phyloP scores from a whole-genome alignment of 2,329 filamentous ascomycete genomes.

The Achaetomium macrosporum region DNA sequence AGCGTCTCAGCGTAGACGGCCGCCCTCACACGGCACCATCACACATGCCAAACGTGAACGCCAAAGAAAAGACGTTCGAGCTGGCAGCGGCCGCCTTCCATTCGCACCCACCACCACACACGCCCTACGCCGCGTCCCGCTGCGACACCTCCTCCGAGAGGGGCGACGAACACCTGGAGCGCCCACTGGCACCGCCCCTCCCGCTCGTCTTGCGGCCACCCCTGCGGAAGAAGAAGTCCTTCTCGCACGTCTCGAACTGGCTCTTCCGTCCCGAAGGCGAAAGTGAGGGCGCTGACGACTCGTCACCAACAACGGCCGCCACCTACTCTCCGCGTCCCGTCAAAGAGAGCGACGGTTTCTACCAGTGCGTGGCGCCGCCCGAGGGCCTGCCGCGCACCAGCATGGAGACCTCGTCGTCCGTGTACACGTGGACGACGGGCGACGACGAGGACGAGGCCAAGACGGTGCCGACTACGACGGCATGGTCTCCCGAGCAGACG shows the following conservation, averaged over 20 bases:
- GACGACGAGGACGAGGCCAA: constrained; percentile 33
- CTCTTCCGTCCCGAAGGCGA: constrained; percentile 39
- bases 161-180: constrained; percentile 28
- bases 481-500: constrained; percentile 37
- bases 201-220: constrained; percentile 55
- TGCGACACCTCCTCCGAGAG: constrained; percentile 20
- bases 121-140: constrained; percentile 5
- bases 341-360: constrained; percentile 50
- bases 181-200: constrained; percentile 48
- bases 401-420: constrained; percentile 34
- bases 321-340: constrained; percentile 52
- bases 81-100: constrained; percentile 24
- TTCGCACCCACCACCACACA: constrained; percentile 15
- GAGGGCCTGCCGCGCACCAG: constrained; percentile 34
- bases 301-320: constrained; percentile 37
- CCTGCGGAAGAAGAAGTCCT: constrained; percentile 61
- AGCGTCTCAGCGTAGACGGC: constrained; percentile 48
- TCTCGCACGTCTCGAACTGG: constrained; percentile 57
- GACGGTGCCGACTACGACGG: constrained; percentile 45
- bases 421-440: constrained; percentile 44
- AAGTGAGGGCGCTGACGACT: constrained; percentile 15
- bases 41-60: constrained; percentile 23
- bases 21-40: constrained; percentile 33
- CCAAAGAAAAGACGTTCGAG: constrained; percentile 14
- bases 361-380: constrained; percentile 46